These are phyloP conservation scores for Russula griseocarnosa DNA, from an alignment of 768 basidiomycete genomes.

Conservation along the genomic window DNA sequence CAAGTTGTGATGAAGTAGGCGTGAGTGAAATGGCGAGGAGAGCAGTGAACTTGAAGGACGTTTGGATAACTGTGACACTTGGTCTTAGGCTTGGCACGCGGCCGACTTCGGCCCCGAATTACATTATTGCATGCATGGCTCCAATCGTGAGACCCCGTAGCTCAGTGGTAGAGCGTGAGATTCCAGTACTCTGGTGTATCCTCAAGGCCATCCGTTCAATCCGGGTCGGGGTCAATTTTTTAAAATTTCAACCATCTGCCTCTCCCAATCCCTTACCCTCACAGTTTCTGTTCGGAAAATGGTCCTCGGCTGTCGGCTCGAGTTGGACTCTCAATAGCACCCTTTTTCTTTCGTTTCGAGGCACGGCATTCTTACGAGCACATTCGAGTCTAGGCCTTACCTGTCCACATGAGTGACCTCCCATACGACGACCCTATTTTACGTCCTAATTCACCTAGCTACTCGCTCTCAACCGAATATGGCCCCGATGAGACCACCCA, in stretches of 20 bases:
- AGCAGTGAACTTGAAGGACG: background rate
- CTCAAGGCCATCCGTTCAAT: conserved; percentile 31
- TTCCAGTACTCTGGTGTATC: conserved; percentile 25
- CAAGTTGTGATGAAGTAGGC: conserved; percentile 1
- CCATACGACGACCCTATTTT: conserved; percentile 8
- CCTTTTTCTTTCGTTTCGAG: too few relatives aligned
- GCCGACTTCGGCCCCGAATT: background rate
- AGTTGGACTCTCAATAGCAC: too few relatives aligned
- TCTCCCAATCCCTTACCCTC: background rate
- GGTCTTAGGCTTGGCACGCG: background rate
- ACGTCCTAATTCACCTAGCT: background rate
- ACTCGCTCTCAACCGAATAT: conserved; percentile 2
- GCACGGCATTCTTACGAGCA: background rate
- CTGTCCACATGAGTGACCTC: conserved; percentile 5
- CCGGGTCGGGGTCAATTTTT: conserved; percentile 28
- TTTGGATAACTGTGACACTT: conserved; percentile 2
- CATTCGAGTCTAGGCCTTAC: background rate
- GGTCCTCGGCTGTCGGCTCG: background rate
- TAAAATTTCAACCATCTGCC: background rate
- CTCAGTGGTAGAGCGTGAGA: conserved; percentile 31
- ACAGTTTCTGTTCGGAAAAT: background rate
- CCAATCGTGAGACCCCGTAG: conserved; percentile 20
- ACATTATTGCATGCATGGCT: background rate
- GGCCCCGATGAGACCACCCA: background rate
- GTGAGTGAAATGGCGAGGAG: background rate